Evolutionary conservation across 176 grass and related monocot species (phyloP).

Genomic region (Rhynchospora tenuis): DNA sequence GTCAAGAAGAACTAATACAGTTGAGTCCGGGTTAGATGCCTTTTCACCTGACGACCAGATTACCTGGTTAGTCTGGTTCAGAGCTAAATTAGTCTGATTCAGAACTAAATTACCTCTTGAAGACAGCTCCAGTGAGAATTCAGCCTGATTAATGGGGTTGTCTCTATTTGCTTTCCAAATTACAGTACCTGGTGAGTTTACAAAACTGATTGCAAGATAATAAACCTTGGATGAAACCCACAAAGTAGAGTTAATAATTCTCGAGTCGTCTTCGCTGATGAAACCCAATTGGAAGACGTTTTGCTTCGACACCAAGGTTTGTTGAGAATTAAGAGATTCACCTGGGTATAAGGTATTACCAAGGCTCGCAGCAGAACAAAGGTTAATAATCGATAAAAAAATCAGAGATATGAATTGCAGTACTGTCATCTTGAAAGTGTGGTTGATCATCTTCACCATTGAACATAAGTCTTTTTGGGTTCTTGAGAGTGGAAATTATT

Average conservation of each 20-base stretch:
- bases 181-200: not conserved
- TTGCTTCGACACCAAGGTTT: conserved; percentile 19
- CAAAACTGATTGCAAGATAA: not conserved
- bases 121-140: conserved; percentile 2
- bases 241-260: not conserved
- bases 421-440: not conserved
- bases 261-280: not conserved
- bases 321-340: not conserved
- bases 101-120: conserved; percentile 23
- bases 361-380: not conserved
- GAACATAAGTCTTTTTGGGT: not conserved
- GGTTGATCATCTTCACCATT: not conserved
- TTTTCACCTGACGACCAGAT: conserved; percentile 25
- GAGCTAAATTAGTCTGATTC: not conserved
- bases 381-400: not conserved
- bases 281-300: conserved; percentile 28
- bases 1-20: conserved; percentile 18
- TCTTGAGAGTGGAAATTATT: not conserved
- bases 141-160: conserved; percentile 6
- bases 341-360: conserved; percentile 29
- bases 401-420: not conserved
- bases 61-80: not conserved
- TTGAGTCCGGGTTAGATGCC: not conserved
- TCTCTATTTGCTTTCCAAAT: conserved; percentile 28
- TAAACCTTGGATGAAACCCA: not conserved